A percentile compares a stretch with the other conserved stretches of the same genome.
Evolutionary conservation across 768 basidiomycete species (phyloP).

Genomic region (Tulasnella sp.): DNA sequence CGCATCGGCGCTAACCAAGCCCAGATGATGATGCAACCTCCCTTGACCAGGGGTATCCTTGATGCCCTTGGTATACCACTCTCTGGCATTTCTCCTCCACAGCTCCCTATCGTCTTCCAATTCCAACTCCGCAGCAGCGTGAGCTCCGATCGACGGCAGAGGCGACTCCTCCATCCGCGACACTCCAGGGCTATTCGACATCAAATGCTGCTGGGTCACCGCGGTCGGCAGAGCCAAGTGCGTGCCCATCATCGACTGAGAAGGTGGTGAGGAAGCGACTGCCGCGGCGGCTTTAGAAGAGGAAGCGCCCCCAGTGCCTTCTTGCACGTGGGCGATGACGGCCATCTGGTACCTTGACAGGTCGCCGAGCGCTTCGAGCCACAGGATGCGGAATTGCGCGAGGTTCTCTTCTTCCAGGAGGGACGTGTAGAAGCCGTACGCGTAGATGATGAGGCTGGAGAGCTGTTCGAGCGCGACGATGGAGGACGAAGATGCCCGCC

Average conservation of each 20-base stretch:
- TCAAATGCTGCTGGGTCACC: conserved; percentile 33
- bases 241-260: conserved; percentile 34
- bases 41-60: conserved; percentile 92
- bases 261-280: conserved; percentile 56
- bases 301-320: conserved; percentile 16
- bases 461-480: conserved; percentile 83
- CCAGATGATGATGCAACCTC: conserved; percentile 92
- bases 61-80: conserved; percentile 91
- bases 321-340: conserved; percentile 83
- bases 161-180: conserved; percentile 67
- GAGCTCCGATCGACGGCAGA: conserved; percentile 76
- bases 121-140: conserved; percentile 76
- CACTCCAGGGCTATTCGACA: conserved; percentile 48
- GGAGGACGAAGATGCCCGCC: conserved; percentile 75
- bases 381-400: conserved; percentile 69
- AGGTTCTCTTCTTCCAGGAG: conserved; percentile 82
- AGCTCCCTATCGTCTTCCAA: conserved; percentile 81
- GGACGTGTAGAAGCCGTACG: conserved; percentile 91
- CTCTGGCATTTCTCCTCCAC: conserved; percentile 85
- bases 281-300: conserved; percentile 38
- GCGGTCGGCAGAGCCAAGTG: conserved; percentile 25
- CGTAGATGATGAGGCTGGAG: conserved; percentile 92
- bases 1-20: conserved; percentile 80
- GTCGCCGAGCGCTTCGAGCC: conserved; percentile 97
- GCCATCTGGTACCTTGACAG: conserved; percentile 94